Evolutionary conservation across 1,284 basidiomycete genomes (phyloP), one percentile per base, ranked within the genome.

Genomic region (Anthracocystis walkeri): DNA sequence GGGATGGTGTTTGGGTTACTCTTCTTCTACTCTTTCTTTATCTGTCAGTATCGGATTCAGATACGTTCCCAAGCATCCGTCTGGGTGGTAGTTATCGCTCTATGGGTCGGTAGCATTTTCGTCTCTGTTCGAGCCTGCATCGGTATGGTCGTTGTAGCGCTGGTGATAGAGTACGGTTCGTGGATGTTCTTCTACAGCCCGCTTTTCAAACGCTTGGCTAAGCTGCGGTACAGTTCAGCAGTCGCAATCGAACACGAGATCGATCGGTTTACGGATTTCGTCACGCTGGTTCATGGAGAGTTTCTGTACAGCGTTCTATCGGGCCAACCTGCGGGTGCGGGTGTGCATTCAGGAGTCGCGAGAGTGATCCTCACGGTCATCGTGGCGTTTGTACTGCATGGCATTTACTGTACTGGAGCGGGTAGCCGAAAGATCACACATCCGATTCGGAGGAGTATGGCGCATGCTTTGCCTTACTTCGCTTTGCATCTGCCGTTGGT

Each of bases 191-290:
- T 73, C 69, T 82, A 79, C 63, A 60, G 51, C 16, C 76, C 77
- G 0, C 38, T 68, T 0, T 82, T 82, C 71, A 81, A 82, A 45
- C 41, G 64, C 0, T 14, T 76, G 14, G 59, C 80, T 20, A 73
- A 69, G 44, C 57, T 82, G 25, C 51, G 66, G 3, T 82, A 82
- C 55, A 69, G 63, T 12, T 79, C 79, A 3, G 80, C 78, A 1
- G 62, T 80, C 10, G 72, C 64, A 38, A 82, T 82, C 58, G 80
- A 82, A 33, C 80, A 82, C 58, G 80, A 81, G 61, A 67, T 82
- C 21, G 80, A 82, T 27, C 52, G 80, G 6, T 80, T 76, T n/a
- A 68, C 63, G 29, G 80, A 81, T 42, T 82, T 82, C 49, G 63
- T 78, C 64, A 82, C 80, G 7, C 46, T 82, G 29, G 80, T 80